A percentile compares a stretch with the other conserved stretches of the same genome.
These are phyloP conservation scores for Serpula lacrymans DNA, from an alignment of 768 basidiomycete genomes.

Conservation along the genomic window DNA sequence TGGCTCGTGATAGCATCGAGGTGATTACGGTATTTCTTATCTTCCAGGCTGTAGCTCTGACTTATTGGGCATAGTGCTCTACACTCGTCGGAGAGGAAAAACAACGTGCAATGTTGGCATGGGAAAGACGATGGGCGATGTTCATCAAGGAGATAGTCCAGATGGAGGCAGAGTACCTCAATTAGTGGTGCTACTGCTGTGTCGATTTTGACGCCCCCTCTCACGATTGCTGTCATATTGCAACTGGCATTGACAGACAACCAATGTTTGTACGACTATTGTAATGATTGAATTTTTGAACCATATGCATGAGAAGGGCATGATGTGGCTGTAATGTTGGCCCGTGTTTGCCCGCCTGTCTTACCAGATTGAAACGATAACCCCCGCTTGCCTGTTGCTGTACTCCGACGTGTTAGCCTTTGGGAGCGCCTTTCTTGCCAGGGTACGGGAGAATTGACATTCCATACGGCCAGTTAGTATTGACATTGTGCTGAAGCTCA, in stretches of 20 bases:
- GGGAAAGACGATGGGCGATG: conserved; percentile 44
- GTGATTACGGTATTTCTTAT: conserved; percentile 23
- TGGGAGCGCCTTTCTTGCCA: background rate
- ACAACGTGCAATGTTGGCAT: conserved; percentile 33
- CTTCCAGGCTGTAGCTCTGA: too few relatives aligned
- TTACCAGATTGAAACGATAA: too few relatives aligned
- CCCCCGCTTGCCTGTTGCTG: too few relatives aligned
- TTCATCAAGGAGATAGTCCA: conserved; percentile 37
- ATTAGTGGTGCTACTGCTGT: too few relatives aligned
- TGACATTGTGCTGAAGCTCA: background rate
- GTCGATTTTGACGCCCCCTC: too few relatives aligned
- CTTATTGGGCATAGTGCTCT: conserved; percentile 42
- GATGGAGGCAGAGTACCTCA: background rate
- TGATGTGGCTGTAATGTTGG: conserved; percentile 1
- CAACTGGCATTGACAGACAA: too few relatives aligned
- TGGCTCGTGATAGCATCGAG: conserved; percentile 62
- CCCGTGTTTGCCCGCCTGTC: conserved; percentile 7
- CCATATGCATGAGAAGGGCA: background rate
- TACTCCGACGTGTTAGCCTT: too few relatives aligned
- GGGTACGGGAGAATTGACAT: background rate
- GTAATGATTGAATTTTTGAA: background rate
- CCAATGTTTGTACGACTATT: too few relatives aligned
- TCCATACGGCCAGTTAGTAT: background rate
- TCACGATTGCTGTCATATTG: too few relatives aligned
- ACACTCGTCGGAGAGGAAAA: conserved; percentile 46